A percentile compares a stretch with the other conserved stretches of the same genome.
These are phyloP conservation scores for Microstegium vimineum DNA, from an alignment of 176 grass and related monocot species.

Conservation along the genomic window DNA sequence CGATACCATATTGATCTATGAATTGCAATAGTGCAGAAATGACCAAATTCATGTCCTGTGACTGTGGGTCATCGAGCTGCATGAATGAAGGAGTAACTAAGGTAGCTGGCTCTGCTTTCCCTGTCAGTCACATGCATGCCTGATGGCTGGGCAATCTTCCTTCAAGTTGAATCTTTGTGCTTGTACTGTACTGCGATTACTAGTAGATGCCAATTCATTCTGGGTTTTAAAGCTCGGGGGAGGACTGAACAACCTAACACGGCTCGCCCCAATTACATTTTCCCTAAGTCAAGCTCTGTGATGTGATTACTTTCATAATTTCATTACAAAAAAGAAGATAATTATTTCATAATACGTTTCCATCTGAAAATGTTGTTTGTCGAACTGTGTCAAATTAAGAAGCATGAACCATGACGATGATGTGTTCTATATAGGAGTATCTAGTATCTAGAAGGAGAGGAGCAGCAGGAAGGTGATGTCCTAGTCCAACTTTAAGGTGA, in stretches of 20 bases:
- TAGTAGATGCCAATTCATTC: neutral
- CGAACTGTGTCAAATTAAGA: neutral
- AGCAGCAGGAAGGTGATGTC: neutral
- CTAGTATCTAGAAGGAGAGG: neutral
- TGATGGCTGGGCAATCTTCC: neutral
- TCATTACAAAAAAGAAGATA: neutral
- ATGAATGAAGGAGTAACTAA: constrained; percentile 3
- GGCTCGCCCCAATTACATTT: neutral
- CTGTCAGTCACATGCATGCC: neutral
- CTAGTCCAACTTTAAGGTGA: constrained; percentile 21
- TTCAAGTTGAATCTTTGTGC: constrained; percentile 2
- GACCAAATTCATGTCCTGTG: constrained; percentile 1
- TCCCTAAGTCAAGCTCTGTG: neutral
- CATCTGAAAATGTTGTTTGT: neutral
- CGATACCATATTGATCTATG: neutral
- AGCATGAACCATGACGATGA: neutral
- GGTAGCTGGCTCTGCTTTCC: neutral
- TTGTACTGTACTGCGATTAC: neutral
- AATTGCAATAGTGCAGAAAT: neutral
- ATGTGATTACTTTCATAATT: neutral
- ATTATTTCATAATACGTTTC: neutral
- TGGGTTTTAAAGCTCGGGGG: neutral
- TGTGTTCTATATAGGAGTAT: too few relatives aligned
- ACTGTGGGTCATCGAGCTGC: neutral
- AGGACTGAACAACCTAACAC: neutral